A percentile compares a stretch with the other conserved stretches of the same genome.
These are phyloP conservation scores for Lentinula edodes DNA, from an alignment of 768 basidiomycete species.

Conservation along the genomic window DNA sequence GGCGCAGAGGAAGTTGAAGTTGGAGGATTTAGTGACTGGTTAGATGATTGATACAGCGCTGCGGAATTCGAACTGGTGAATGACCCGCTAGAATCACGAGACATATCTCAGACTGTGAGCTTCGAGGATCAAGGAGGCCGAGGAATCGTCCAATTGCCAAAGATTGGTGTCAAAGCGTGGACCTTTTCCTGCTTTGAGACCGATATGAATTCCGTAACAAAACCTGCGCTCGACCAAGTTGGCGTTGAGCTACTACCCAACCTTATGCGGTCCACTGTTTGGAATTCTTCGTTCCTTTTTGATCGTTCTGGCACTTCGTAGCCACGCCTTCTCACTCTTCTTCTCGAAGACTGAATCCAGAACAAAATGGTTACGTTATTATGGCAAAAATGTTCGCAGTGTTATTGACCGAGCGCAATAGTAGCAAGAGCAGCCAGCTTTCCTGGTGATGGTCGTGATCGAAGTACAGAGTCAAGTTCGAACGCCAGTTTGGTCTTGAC, in stretches of 20 bases:
- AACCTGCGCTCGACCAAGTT: background rate
- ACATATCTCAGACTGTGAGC: background rate
- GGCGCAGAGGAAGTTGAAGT: background rate
- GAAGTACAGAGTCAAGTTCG: background rate
- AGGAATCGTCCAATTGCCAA: background rate
- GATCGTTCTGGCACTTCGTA: too few species aligned
- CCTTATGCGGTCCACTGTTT: too few species aligned
- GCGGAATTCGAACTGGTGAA: background rate
- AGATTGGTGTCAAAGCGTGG: background rate
- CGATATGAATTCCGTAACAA: background rate
- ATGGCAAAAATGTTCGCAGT: too few species aligned
- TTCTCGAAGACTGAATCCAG: too few species aligned
- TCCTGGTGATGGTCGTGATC: background rate
- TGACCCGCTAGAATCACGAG: background rate
- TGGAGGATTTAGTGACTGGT: background rate
- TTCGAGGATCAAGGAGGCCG: background rate
- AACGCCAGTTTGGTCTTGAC: background rate
- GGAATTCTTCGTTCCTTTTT: too few species aligned
- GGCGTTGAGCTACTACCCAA: too few species aligned
- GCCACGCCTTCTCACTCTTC: too few species aligned
- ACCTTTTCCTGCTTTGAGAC: background rate
- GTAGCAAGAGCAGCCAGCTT: background rate
- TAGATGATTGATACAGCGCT: background rate
- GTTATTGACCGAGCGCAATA: background rate
- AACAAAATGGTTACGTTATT: too few species aligned